phyloP scores from a whole-genome alignment of 257 asterid species.

The Solanum bukasovii region DNA sequence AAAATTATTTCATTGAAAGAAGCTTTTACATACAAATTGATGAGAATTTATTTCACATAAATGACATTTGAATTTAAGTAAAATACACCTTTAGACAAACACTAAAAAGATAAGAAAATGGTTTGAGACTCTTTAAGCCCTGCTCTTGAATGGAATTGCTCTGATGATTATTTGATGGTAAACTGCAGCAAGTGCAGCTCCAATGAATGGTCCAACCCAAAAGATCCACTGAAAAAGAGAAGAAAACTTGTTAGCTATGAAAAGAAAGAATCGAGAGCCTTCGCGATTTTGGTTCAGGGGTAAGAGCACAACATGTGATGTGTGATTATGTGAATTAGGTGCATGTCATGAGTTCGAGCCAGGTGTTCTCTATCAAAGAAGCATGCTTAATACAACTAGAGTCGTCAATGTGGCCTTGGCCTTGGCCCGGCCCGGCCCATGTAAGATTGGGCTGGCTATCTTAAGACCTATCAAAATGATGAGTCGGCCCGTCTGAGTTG shows the following conservation, averaged over 20 bases:
- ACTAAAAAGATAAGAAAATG: not conserved
- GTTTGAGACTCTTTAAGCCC: slow-evolving; percentile 6
- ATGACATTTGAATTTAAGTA: not conserved
- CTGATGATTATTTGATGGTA: slow-evolving; percentile 52
- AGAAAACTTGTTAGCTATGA: not conserved
- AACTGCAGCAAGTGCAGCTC: slow-evolving; percentile 51
- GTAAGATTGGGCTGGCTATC: not conserved
- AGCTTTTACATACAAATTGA: slow-evolving; percentile 1
- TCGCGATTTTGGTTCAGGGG: not conserved
- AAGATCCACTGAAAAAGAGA: slow-evolving; percentile 36
- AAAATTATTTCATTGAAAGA: not conserved
- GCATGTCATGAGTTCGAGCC: not conserved
- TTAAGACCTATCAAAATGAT: not conserved
- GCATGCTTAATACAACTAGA: not conserved
- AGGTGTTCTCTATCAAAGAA: not conserved
- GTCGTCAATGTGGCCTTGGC: not conserved
- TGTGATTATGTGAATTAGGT: not conserved
- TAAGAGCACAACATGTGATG: not conserved
- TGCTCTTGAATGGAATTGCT: slow-evolving; percentile 55
- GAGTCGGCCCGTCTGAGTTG: fast-evolving
- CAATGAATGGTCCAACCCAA: slow-evolving; percentile 65
- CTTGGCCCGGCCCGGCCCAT: not conserved
- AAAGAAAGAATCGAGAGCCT: not conserved
- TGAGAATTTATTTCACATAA: not conserved
- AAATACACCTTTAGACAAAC: not conserved